Percentiles rank a stretch among this genome's conserved stretches.
Conservation (phyloP, 1,284 basidiomycete species). For the Leccinum ambiguum region DNA sequence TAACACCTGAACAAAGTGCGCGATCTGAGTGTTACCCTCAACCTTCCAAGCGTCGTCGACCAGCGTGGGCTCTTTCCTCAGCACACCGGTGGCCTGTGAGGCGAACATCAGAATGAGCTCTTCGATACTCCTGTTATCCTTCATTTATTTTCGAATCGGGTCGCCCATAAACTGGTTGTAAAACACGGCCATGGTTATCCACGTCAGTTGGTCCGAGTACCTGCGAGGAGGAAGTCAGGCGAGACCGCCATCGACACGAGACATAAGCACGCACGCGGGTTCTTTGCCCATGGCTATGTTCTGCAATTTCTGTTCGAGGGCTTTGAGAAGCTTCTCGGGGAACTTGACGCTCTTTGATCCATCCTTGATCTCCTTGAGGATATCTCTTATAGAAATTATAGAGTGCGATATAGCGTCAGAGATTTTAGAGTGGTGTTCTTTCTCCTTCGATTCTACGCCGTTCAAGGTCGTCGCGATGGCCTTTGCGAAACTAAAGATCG, state of each 20-base stretch:
- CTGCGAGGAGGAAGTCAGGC: constrained; percentile 39
- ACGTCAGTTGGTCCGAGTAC: constrained; percentile 84
- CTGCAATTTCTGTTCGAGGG: constrained; percentile 83
- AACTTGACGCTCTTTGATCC: constrained; percentile 57
- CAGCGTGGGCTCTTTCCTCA: constrained; percentile 82
- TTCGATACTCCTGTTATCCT: constrained; percentile 96
- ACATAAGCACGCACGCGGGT: constrained; percentile 58
- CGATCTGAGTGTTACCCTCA: constrained; percentile 90
- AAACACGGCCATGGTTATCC: constrained; percentile 87
- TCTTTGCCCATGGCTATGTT: constrained; percentile 92
- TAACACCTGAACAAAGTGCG: constrained; percentile 83
- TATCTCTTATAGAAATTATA: constrained; percentile 76
- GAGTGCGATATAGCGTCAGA: constrained; percentile 71
- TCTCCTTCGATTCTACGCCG: constrained; percentile 50
- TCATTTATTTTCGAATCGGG: constrained; percentile 84
- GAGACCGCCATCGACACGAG: constrained; percentile 4
- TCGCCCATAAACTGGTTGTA: constrained; percentile 88
- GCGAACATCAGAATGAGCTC: constrained; percentile 96
- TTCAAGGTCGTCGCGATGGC: constrained; percentile 37
- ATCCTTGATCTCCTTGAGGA: constrained; percentile 76
- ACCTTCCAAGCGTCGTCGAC: constrained; percentile 86
- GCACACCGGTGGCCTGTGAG: constrained; percentile 80
- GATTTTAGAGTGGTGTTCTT: constrained; percentile 58
- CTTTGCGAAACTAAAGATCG: constrained; percentile 35
- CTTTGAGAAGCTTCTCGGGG: constrained; percentile 89